These are phyloP conservation scores for Nidularia pulvinata DNA, from an alignment of 768 basidiomycete species.

Conservation along the genomic window DNA sequence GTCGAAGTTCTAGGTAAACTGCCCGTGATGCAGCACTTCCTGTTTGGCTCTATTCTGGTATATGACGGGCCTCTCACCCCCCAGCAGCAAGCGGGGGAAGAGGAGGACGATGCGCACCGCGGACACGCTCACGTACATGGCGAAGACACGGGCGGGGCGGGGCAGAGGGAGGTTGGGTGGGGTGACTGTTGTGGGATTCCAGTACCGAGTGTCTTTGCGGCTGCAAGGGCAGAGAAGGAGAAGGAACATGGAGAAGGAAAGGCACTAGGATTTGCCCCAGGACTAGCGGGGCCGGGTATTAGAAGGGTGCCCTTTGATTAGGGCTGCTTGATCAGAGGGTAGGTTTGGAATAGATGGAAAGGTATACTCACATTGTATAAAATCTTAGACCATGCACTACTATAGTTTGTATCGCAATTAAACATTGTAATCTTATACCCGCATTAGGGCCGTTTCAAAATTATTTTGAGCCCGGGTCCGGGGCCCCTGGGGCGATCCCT, in stretches of 20 bases:
- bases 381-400: no score
- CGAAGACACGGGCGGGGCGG: conserved; percentile 37
- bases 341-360: no score
- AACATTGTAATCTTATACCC: no score
- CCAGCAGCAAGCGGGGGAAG: conserved; percentile 4
- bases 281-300: conserved; percentile 61
- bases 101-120: conserved; percentile 35
- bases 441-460: no score
- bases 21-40: conserved; percentile 95
- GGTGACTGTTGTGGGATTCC: conserved; percentile 93
- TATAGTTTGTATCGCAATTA: no score
- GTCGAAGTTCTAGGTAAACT: conserved; percentile 96
- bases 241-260: no score
- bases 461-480: no score
- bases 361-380: no score
- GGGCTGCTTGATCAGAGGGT: no score
- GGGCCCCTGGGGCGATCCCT: no score
- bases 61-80: conserved; percentile 63
- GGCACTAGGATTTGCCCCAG: no score
- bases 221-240: conserved; percentile 54
- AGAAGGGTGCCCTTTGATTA: conserved; percentile 83
- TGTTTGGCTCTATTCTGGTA: conserved; percentile 82
- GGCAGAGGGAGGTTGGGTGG: conserved; percentile 64
- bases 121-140: conserved; percentile 48
- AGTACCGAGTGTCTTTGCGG: conserved; percentile 81